A percentile compares a stretch with the other conserved stretches of the same genome.
Evolutionary conservation across 805 yeast species (phyloP).

Genomic region (Candida sphagnicola): DNA sequence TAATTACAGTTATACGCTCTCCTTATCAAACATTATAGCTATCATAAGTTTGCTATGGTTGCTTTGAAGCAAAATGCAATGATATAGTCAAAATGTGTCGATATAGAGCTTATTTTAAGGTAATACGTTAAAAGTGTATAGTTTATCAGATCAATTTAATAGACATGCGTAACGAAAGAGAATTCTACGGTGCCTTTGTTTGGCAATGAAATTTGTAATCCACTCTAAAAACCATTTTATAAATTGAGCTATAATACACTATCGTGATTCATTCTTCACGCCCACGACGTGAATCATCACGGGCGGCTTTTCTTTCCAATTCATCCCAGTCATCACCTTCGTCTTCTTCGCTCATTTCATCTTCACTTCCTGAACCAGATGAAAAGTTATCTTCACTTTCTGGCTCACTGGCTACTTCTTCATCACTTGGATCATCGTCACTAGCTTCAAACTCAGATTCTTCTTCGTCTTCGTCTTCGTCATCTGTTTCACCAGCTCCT

Average conservation of each 20-base stretch:
- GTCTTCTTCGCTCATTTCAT: slow-evolving; percentile 34
- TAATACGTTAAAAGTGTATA: no score
- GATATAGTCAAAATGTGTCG: no score
- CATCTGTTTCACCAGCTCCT: slow-evolving; percentile 75
- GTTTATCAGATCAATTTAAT: no score
- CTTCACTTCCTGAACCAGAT: slow-evolving; percentile 27
- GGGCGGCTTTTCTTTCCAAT: slow-evolving; percentile 53
- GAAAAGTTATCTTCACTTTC: slow-evolving; percentile 39
- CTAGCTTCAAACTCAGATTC: slow-evolving; percentile 68
- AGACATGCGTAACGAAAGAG: no score
- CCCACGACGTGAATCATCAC: slow-evolving; percentile 36
- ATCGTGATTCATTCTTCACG: slow-evolving; percentile 12
- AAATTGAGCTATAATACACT: background rate
- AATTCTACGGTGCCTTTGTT: no score
- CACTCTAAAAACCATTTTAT: background rate
- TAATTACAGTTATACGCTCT: no score
- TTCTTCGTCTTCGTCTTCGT: slow-evolving; percentile 61
- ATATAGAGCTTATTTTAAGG: no score
- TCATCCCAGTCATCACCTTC: slow-evolving; percentile 60
- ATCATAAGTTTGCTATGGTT: no score
- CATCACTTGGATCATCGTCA: slow-evolving; percentile 60
- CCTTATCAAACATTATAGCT: no score
- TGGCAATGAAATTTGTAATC: no score
- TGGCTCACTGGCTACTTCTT: slow-evolving; percentile 54
- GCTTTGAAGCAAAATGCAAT: no score